These are phyloP conservation scores for Pyrenochaeta sp. DNA, from an alignment of 2,329 filamentous ascomycete species.

Conservation along the genomic window DNA sequence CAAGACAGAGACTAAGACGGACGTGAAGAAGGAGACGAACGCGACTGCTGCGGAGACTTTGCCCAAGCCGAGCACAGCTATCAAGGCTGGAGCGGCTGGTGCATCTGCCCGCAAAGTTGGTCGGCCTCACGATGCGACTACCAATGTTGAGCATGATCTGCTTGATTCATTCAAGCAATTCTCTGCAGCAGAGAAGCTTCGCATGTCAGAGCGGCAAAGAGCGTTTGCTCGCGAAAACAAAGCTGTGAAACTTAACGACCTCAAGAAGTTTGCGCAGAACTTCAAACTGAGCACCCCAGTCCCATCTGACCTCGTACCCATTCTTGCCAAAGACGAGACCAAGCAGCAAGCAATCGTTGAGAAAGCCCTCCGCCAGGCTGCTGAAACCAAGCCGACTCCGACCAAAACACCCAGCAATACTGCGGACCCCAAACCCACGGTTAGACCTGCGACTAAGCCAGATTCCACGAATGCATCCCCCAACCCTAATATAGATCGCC, in stretches of 20 bases:
- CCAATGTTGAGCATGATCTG: slow-evolving; percentile 68
- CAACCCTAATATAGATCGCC: slow-evolving; percentile 51
- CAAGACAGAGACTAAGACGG: slow-evolving; percentile 26
- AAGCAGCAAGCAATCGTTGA: slow-evolving; percentile 95
- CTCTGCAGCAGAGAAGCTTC: slow-evolving; percentile 67
- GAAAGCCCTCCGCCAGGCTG: slow-evolving; percentile 79
- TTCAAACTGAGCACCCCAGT: slow-evolving; percentile 96
- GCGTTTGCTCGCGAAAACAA: slow-evolving; percentile 73
- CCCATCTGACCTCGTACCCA: slow-evolving; percentile 87
- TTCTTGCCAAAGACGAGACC: slow-evolving; percentile 93
- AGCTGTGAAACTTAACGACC: slow-evolving; percentile 88
- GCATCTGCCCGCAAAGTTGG: slow-evolving; percentile 47
- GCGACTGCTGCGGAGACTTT: slow-evolving; percentile 26
- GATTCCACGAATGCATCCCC: slow-evolving; percentile 41
- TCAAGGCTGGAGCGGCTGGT: slow-evolving; percentile 36
- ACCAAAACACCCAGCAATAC: slow-evolving; percentile 53
- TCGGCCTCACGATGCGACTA: slow-evolving; percentile 61
- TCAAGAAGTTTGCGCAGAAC: slow-evolving; percentile 91
- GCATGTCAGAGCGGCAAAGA: slow-evolving; percentile 63
- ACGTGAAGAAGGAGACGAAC: too few relatives aligned
- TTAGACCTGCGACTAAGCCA: slow-evolving; percentile 45
- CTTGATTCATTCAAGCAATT: slow-evolving; percentile 71
- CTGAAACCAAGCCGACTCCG: slow-evolving; percentile 55
- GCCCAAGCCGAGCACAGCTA: slow-evolving; percentile 37
- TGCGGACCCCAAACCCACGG: slow-evolving; percentile 41